Conservation (phyloP, 148 eudicot species). For the Amaranthus cruentus region DNA sequence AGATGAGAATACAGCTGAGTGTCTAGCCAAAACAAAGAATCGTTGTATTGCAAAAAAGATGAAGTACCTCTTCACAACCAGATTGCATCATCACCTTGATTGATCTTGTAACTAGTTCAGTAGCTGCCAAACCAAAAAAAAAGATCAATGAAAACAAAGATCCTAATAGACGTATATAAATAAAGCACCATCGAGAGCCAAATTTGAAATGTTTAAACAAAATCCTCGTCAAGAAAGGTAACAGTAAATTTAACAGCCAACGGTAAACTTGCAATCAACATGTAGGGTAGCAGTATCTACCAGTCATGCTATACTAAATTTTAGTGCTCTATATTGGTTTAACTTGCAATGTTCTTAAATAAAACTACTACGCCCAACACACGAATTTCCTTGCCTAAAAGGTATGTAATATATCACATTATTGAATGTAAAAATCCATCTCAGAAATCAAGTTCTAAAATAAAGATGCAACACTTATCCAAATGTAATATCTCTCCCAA, state of each 20-base stretch:
- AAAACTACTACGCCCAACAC: background rate
- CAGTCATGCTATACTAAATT: background rate
- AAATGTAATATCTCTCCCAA: background rate
- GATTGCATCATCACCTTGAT: slow-evolving; percentile 94
- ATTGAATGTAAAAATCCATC: background rate
- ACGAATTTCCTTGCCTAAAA: background rate
- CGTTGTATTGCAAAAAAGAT: background rate
- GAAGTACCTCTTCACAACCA: slow-evolving; percentile 93
- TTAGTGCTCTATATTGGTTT: background rate
- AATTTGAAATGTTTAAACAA: background rate
- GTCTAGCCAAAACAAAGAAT: slow-evolving; percentile 3
- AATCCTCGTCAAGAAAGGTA: background rate
- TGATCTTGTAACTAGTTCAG: slow-evolving; percentile 84
- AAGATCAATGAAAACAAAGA: background rate
- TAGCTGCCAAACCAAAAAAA: slow-evolving; percentile 49
- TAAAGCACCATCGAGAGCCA: background rate
- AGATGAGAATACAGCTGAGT: background rate
- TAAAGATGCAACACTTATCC: background rate
- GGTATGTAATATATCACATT: background rate
- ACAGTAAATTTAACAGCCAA: background rate
- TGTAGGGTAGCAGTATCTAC: background rate
- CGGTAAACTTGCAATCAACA: background rate
- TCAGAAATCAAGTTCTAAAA: background rate
- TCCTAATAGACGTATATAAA: too few relatives aligned
- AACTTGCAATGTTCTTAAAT: background rate